Evolutionary conservation across 805 yeast genomes (phyloP), one percentile per base, ranked within the genome.

Genomic region (Barnettozyma sucrosica): DNA sequence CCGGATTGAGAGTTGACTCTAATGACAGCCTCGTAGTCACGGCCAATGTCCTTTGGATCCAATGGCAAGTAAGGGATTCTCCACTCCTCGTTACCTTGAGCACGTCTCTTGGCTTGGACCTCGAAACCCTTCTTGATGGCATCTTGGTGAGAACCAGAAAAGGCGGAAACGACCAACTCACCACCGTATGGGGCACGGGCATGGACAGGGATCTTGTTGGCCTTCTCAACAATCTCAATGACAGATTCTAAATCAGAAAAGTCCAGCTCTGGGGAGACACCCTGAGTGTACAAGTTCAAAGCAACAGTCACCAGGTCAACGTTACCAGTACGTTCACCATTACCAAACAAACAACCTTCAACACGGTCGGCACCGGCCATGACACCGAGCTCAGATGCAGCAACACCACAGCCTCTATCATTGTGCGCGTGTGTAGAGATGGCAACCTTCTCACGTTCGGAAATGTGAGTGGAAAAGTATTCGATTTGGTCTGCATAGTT

Each of bases 1-100:
- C 92, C 92, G n/a, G 88, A 81, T 69, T 84, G 92, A 20, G 92
- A 84, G 69, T 84, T 84, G 59, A 84, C 90, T 72, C 92, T 75
- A 62, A 84, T 84, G 49, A 84, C 86, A 46, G 89, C 90, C 69
- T 84, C 92, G 65, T 84, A 84, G 56, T 76, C 83, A 71, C 89
- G 75, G 48, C 92, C 92, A 56, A 84, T 80, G 65, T 84, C 92
- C 66, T 81, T 74, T 57, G 92, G 92, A 70, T 84, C 92, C 64
- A 84, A 74, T 51, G 92, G 89, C 61, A 84, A 71, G 71, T 84
- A 84, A 47, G 92, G 92, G 54, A 84, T 75, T 58, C 72, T 71
- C 92, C 92, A 84, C 51, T 68, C 66, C 47, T 66, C 59, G 53
- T 75, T 75, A 49, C 79, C 81, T 33, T 68, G 54, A 39, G 71